These are phyloP conservation scores for Hyaloscypha finlandica DNA, from an alignment of 495 filamentous ascomycete genomes.

Conservation along the genomic window DNA sequence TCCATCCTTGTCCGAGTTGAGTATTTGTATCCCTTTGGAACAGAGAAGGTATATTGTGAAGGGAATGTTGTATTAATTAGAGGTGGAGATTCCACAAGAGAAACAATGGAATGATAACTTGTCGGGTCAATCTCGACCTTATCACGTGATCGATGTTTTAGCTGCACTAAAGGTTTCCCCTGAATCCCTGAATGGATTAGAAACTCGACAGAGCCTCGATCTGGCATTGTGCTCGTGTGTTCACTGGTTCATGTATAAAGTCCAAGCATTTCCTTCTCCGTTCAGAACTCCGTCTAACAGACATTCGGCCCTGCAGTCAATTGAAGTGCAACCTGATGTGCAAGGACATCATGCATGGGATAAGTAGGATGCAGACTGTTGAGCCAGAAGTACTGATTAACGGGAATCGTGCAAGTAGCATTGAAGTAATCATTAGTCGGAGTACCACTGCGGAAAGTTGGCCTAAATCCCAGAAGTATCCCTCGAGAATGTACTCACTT, in stretches of 20 bases:
- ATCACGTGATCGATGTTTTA: too few species aligned
- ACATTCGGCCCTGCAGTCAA: conserved; percentile 39
- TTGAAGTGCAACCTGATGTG: conserved; percentile 48
- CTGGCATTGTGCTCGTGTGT: background rate
- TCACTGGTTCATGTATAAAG: background rate
- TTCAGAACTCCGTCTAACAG: conserved; percentile 22
- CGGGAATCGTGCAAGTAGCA: conserved; percentile 48
- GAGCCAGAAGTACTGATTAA: conserved; percentile 66
- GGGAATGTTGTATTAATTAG: background rate
- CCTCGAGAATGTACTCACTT: conserved; percentile 46
- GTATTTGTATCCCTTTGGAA: conserved; percentile 19
- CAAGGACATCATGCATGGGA: conserved; percentile 58
- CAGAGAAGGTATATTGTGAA: background rate
- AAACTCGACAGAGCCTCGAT: too few species aligned
- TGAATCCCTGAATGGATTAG: too few species aligned
- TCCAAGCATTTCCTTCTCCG: background rate
- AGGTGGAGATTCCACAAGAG: background rate
- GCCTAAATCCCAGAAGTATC: background rate
- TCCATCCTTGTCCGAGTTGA: conserved; percentile 15
- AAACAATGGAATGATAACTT: too few species aligned
- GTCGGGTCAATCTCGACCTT: too few species aligned
- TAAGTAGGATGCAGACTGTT: conserved; percentile 63
- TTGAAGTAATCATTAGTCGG: conserved; percentile 48
- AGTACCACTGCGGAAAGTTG: conserved; percentile 48
- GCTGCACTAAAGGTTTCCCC: too few species aligned